A percentile compares a stretch with the other conserved stretches of the same genome.
These are phyloP conservation scores for Baudoinia panamericana DNA, from an alignment of 495 filamentous ascomycete genomes.

Conservation along the genomic window DNA sequence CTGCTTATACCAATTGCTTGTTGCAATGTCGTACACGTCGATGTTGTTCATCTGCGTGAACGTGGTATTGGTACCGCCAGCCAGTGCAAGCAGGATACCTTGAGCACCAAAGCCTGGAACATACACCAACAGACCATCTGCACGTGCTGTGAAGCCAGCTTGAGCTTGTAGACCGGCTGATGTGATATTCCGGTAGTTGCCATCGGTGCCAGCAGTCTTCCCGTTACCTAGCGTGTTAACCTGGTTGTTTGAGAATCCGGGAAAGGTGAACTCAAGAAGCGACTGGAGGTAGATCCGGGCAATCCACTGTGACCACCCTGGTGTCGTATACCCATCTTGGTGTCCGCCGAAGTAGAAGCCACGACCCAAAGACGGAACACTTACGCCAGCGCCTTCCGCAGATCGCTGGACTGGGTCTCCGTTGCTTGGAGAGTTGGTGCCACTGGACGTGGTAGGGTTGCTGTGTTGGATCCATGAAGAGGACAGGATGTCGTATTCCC, in stretches of 20 bases:
- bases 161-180: constrained; percentile 51
- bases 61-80: constrained; percentile 49
- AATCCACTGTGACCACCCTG: constrained; percentile 53
- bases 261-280: constrained; percentile 61
- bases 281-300: constrained; percentile 54
- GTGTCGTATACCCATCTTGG: constrained; percentile 51
- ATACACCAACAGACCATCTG: constrained; percentile 57
- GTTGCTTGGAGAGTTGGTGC: constrained; percentile 42
- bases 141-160: constrained; percentile 53
- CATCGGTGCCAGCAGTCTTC: constrained; percentile 39
- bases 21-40: constrained; percentile 64
- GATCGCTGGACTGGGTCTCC: constrained; percentile 44
- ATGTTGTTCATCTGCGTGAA: constrained; percentile 60
- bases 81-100: constrained; percentile 57
- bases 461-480: constrained; percentile 48
- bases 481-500: constrained; percentile 50
- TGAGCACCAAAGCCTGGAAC: constrained; percentile 57
- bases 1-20: constrained; percentile 68
- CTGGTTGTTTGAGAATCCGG: constrained; percentile 46
- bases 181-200: constrained; percentile 57
- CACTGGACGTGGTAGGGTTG: constrained; percentile 41
- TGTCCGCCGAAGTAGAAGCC: constrained; percentile 71
- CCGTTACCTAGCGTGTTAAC: constrained; percentile 37
- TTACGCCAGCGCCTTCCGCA: constrained; percentile 59
- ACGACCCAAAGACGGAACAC: constrained; percentile 49